phyloP scores from a whole-genome alignment of 331 rosid genomes.

The Rhamnella rubrinervis region DNA sequence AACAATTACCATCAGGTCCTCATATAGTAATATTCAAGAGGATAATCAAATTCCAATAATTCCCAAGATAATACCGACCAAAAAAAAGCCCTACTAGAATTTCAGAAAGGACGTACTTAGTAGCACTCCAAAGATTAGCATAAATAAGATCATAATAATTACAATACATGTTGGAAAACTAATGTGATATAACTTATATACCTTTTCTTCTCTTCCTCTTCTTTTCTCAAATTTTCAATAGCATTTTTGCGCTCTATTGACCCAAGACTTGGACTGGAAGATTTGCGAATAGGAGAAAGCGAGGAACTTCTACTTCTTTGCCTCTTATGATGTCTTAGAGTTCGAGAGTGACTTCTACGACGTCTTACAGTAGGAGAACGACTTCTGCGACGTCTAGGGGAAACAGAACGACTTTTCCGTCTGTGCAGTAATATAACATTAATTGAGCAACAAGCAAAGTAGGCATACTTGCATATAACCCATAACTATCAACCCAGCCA shows the following conservation, averaged over 20 bases:
- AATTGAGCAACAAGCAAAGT: conserved; percentile 40
- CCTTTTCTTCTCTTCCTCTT: conserved; percentile 94
- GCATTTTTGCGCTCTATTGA: conserved; percentile 70
- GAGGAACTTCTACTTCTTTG: conserved; percentile 81
- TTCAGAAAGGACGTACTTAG: no score
- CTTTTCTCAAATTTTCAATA: conserved; percentile 73
- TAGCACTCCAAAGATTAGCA: no score
- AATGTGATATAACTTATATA: conserved; percentile 35
- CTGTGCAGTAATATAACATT: conserved; percentile 49
- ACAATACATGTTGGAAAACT: not conserved
- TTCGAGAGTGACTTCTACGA: conserved; percentile 67
- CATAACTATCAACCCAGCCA: conserved; percentile 47
- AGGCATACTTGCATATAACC: conserved; percentile 19
- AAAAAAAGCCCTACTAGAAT: no score
- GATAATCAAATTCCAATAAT: no score
- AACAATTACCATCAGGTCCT: no score
- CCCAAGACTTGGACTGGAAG: conserved; percentile 78
- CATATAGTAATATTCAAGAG: no score
- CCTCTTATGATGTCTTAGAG: conserved; percentile 55
- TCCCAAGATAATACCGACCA: no score
- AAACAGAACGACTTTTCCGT: conserved; percentile 73
- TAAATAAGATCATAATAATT: not conserved
- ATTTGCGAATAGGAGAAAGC: conserved; percentile 60
- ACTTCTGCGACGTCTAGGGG: conserved; percentile 48
- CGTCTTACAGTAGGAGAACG: conserved; percentile 57